Conservation (phyloP, 169 alveolate species). For the Cryptosporidium bovis region DNA sequence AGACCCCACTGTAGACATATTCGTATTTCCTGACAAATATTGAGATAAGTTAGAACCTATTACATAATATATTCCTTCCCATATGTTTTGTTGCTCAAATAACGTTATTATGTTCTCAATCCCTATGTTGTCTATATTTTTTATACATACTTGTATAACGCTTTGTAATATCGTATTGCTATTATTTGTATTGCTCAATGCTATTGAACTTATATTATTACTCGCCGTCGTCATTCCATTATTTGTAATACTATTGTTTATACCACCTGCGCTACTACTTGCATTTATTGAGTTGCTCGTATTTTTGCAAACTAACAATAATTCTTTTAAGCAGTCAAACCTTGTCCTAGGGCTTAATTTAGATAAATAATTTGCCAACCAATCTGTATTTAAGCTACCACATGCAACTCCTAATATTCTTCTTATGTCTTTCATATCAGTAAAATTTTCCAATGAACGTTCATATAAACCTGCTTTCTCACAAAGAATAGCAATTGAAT, state of each 20-base stretch:
- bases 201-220: constrained; percentile 1
- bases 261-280: background rate
- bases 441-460: constrained; percentile 95
- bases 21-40: constrained; percentile 13
- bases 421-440: constrained; percentile 92
- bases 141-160: constrained; percentile 91
- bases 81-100: constrained; percentile 82
- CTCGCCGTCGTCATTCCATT: background rate
- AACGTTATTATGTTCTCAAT: constrained; percentile 88
- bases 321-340: constrained; percentile 67
- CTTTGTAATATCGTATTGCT: constrained; percentile 86
- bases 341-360: constrained; percentile 80
- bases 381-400: constrained; percentile 78
- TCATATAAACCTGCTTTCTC: constrained; percentile 97
- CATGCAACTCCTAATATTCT: constrained; percentile 86
- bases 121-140: constrained; percentile 90
- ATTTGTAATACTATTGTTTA: background rate
- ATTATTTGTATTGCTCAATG: constrained; percentile 74
- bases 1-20: constrained; percentile 5
- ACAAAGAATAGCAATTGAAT: constrained; percentile 95
- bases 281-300: background rate
- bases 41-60: constrained; percentile 56
- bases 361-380: constrained; percentile 80
- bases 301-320: constrained; percentile 40
- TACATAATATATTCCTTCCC: constrained; percentile 73